Base-by-base conservation (phyloP, 768 basidiomycete genomes). In the Leccinum longicurvipes region DNA sequence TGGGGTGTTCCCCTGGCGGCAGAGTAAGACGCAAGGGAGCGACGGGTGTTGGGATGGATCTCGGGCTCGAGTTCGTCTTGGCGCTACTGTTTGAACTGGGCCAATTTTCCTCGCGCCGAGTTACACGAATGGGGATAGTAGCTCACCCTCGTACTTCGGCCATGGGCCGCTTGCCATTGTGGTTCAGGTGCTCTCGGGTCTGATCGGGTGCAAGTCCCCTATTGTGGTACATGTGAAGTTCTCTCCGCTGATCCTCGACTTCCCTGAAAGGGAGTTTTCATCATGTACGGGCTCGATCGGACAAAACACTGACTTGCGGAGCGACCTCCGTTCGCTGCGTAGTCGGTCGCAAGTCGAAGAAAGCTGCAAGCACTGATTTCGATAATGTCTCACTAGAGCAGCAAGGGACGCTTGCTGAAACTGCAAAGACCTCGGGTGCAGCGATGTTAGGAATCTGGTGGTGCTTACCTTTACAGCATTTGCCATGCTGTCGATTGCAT, bases 341-440 rank as follows among this genome's bases (percentile, higher is more conserved):
- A 72, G 44, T 44, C 70, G 64, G 45, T 70, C 70, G 47, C 68
- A 72, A 24, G 70, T 73, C 2, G 67, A 54, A 47, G 64, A 63
- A 50, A 72, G 62, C 17, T 88, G 84, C 29, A 80, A 68, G 60
- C 80, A 79, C 58, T 83, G 81, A 11, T 73, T 66, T 59, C 82
- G 84, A 64, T 86, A 87, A 59, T 82, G 80, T 44, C 82, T 79
- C 42, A 90, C 79, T 57, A 90, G 82, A 28, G 80, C 76, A 5
- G 84, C 83, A 72, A 92, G 80, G 11, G 82, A 81, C 61, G 89
- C 87, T 72, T 88, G 83, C 70, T 93, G 91, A 63, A 91, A 91
- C 89, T 92, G 60, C 25, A 31, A 17, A 48, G 34, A 36, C n/a
- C 36, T 51, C 41, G 28, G 11, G 52, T 17, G 19, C n/a, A 24